Evolutionary conservation across 2,329 filamentous ascomycete species (phyloP).

Genomic region (Paraphoma sp.): DNA sequence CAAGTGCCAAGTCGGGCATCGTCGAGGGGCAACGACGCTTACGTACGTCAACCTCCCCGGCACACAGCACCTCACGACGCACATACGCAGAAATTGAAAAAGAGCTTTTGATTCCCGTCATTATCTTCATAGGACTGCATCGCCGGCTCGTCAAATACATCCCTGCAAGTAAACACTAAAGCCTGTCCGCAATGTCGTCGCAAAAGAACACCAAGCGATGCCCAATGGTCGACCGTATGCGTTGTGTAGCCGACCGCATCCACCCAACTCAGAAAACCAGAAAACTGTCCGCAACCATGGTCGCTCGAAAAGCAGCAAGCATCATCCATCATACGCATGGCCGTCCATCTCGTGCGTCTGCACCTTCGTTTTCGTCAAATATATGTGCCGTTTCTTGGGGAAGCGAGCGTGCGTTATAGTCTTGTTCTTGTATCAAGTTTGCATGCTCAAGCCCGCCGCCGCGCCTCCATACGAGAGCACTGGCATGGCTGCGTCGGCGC

Average conservation of each 20-base stretch:
- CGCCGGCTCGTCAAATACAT: slow-evolving; percentile 26
- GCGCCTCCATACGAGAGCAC: background rate
- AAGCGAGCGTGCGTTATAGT: slow-evolving; percentile 11
- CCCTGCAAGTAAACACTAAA: slow-evolving; percentile 34
- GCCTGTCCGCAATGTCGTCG: slow-evolving; percentile 11
- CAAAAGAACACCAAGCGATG: slow-evolving; percentile 13
- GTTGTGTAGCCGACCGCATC: slow-evolving; percentile 18
- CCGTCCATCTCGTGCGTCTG: slow-evolving; percentile 34
- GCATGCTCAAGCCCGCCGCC: background rate
- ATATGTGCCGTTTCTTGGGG: slow-evolving; percentile 16
- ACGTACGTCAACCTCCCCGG: background rate
- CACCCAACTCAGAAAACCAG: slow-evolving; percentile 32
- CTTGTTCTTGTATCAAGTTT: slow-evolving; percentile 1
- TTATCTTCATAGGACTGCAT: slow-evolving; percentile 40
- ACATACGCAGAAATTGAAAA: slow-evolving; percentile 12
- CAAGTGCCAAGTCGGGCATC: slow-evolving; percentile 29
- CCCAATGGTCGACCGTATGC: slow-evolving; percentile 15
- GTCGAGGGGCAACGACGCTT: slow-evolving; percentile 21
- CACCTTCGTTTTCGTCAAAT: slow-evolving; percentile 37
- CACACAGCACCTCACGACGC: background rate
- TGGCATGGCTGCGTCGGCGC: background rate
- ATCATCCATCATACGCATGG: slow-evolving; percentile 32
- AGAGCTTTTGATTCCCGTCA: slow-evolving; percentile 50
- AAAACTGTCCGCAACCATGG: slow-evolving; percentile 27
- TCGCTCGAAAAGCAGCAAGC: slow-evolving; percentile 26